phyloP scores from a whole-genome alignment of 2,329 filamentous ascomycete genomes.

The Metarhizium guizhouense region DNA sequence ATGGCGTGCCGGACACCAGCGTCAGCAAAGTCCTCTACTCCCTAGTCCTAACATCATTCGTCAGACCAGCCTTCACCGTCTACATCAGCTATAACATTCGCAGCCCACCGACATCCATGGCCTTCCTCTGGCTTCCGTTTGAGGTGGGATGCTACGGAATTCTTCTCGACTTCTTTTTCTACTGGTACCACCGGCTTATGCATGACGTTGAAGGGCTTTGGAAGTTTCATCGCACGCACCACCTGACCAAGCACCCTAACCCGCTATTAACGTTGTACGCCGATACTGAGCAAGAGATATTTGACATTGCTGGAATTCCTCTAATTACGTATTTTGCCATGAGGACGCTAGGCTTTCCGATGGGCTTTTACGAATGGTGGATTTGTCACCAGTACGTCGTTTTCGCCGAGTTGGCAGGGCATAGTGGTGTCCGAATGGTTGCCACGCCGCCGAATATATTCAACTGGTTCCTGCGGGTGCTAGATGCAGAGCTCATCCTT shows the following conservation, averaged over 20 bases:
- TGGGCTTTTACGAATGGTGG: conserved; percentile 9
- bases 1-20: conserved; percentile 5
- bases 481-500: conserved; percentile 4
- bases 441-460: neutral
- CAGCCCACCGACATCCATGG: conserved; percentile 1
- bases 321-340: conserved; percentile 6
- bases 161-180: conserved; percentile 8
- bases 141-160: conserved; percentile 2
- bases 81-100: neutral
- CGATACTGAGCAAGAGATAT: conserved; percentile 6
- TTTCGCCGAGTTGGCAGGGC: conserved; percentile 5
- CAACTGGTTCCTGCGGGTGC: neutral
- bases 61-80: conserved; percentile 4
- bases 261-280: conserved; percentile 5
- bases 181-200: conserved; percentile 9
- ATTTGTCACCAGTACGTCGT: conserved; percentile 7
- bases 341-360: conserved; percentile 4
- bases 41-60: conserved; percentile 2
- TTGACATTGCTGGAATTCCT: conserved; percentile 5
- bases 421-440: conserved; percentile 2
- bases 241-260: conserved; percentile 7
- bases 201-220: conserved; percentile 4
- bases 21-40: conserved; percentile 3
- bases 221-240: conserved; percentile 7
- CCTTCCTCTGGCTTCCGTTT: no score